Evolutionary conservation across 176 grass and related monocot genomes (phyloP), one percentile per base, ranked within the genome.

Genomic region (Eragrostis nindensis): DNA sequence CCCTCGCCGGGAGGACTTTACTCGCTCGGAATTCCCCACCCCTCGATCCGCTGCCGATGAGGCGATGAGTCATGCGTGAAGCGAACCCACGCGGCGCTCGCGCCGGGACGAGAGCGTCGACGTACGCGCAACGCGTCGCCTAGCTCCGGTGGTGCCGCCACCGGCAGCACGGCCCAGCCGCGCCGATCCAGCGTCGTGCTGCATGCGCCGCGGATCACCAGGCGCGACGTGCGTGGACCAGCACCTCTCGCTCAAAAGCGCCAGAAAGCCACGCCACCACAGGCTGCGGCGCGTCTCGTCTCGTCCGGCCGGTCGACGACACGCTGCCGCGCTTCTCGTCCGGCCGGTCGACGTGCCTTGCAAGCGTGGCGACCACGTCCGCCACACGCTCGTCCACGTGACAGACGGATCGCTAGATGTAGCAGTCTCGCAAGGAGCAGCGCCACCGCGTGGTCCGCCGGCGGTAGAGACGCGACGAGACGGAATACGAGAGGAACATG

Each of bases 171-270:
- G 32, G 32, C 32, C 32, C 32, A 36, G n/a, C n/a, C n/a, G n/a
- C n/a, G n/a, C n/a, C n/a, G n/a, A n/a, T n/a, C n/a, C n/a, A n/a
- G n/a, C n/a, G n/a, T n/a, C n/a, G n/a, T n/a, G n/a, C n/a, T n/a
- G n/a, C n/a, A n/a, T n/a, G 2, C 17, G 42, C 56, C 27, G 22
- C 76, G 10, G 24, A 1, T 41, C 77, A 30, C 66, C 43, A 53
- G 83, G 41, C 52, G n/a, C n/a, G 62, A 25, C 62, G 74, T 71
- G 24, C 66, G 45, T 73, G 68, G 84, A 80, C 77, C 69, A 55
- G 66, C 76, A 43, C 41, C 68, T 12, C 69, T 25, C 60, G 10
- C 84, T 36, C 39, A 68, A 74, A n/a, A 66, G 7, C 26, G 18
- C 68, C 47, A 59, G 59, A 70, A 79, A 44, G 48, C 62, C 62